These are phyloP conservation scores for Pholiota conissans DNA, from an alignment of 768 basidiomycete genomes.

Conservation along the genomic window DNA sequence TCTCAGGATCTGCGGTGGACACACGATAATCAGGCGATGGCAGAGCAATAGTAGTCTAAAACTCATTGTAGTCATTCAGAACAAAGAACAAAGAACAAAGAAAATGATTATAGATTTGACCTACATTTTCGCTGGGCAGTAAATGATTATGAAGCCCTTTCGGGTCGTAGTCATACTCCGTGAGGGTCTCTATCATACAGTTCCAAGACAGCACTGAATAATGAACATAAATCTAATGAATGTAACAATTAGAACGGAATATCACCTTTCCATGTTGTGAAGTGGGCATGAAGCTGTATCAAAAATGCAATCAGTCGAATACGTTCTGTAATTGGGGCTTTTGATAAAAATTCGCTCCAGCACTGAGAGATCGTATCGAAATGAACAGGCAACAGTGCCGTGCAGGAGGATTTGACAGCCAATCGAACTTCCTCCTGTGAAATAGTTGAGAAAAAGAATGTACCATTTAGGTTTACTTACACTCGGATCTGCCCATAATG, in stretches of 20 bases:
- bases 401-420: constrained; percentile 55
- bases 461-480: constrained; percentile 31
- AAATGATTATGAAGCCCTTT: constrained; percentile 38
- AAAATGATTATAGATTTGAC: constrained; percentile 12
- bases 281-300: constrained; percentile 66
- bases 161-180: constrained; percentile 49
- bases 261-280: constrained; percentile 65
- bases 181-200: constrained; percentile 54
- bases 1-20: constrained; percentile 42
- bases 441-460: neutral
- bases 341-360: constrained; percentile 63
- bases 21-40: constrained; percentile 2
- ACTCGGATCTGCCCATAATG: constrained; percentile 63
- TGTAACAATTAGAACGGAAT: constrained; percentile 1
- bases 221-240: too few relatives aligned
- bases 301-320: constrained; percentile 61
- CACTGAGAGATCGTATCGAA: constrained; percentile 63
- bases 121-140: constrained; percentile 41
- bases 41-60: neutral
- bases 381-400: constrained; percentile 65
- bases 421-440: constrained; percentile 68
- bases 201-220: constrained; percentile 64
- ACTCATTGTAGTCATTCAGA: neutral
- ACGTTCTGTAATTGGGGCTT: constrained; percentile 56
- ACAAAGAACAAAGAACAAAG: neutral